Percentiles rank a stretch among this genome's conserved stretches.
Conservation (phyloP, 2,329 filamentous ascomycete species). For the Blumeria hordei region DNA sequence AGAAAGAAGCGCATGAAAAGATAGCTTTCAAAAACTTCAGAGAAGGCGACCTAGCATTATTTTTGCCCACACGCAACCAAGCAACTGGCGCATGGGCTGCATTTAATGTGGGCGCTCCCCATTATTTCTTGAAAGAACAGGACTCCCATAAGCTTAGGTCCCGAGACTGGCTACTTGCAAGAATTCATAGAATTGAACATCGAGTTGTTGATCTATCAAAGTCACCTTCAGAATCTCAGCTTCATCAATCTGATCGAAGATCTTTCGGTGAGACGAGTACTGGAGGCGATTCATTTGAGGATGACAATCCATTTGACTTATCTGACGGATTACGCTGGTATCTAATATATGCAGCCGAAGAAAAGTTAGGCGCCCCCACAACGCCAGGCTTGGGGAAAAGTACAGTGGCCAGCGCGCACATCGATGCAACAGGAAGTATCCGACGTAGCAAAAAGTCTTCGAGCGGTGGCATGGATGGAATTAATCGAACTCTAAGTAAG, state of each 20-base stretch:
- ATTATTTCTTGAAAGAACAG: constrained; percentile 89
- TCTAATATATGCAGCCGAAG: constrained; percentile 76
- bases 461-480: constrained; percentile 38
- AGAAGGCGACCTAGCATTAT: constrained; percentile 81
- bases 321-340: constrained; percentile 94
- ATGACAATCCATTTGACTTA: constrained; percentile 91
- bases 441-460: constrained; percentile 20
- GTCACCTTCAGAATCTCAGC: constrained; percentile 24
- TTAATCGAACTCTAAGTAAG: constrained; percentile 58
- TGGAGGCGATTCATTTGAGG: constrained; percentile 35
- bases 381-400: constrained; percentile 81
- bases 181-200: constrained; percentile 77
- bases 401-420: constrained; percentile 68
- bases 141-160: constrained; percentile 64
- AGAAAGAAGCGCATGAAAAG: constrained; percentile 79
- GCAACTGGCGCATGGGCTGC: constrained; percentile 90
- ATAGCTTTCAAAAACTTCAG: constrained; percentile 93
- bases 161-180: constrained; percentile 87
- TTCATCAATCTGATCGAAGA: constrained; percentile 16
- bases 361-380: constrained; percentile 76
- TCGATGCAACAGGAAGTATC: constrained; percentile 62
- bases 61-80: constrained; percentile 84
- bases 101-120: constrained; percentile 91
- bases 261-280: constrained; percentile 27
- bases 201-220: constrained; percentile 80